Evolutionary conservation across 129 eudicot genomes (phyloP), one percentile per base, ranked within the genome.

Genomic region (Calendula officinalis): DNA sequence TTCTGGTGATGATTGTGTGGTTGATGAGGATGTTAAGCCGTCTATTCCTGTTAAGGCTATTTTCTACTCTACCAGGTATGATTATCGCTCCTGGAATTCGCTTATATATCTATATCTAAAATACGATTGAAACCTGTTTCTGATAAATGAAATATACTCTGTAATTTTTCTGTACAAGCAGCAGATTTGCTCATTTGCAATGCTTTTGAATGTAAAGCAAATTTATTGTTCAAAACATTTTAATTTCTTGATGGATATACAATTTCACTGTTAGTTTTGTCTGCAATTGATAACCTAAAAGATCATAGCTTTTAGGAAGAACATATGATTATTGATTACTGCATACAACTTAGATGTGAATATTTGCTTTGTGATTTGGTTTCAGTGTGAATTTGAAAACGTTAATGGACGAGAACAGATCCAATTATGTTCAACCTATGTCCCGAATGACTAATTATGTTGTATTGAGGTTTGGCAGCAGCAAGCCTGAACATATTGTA

Each of bases 401-500:
- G 65, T 78, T 91, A 64, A 77, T 78, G 71, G 92, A 91, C 68
- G 82, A 80, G 72, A 87, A 91, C 82, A 91, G 77, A 57, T 78
- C 76, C 39, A 80, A 87, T 73, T 91, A 84, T 56, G 81, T 91
- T 40, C 97, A 90, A 30, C 94, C 97, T n/a, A 69, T 90, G 8
- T 91, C 97, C 4, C 82, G 97, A 46, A 91, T 87, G 96, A 87
- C 97, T 48, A 91, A 91, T 71, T 91, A 91, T 66, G 89, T 84
- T 45, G 95, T 91, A 47, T 64, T 91, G 71, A 76, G 84, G 52
- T 91, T 82, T 82, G 94, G 95, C 36, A 71, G 71, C 70, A 64
- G 75, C 53, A 91, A 75, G 69, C 74, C 86, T 48, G 94, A 77
- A 64, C 56, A 69, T 56, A 75, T 74, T 49, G 97, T 86, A 57